Conservation (phyloP, 176 grass and related monocot species). For the Zea luxurians region DNA sequence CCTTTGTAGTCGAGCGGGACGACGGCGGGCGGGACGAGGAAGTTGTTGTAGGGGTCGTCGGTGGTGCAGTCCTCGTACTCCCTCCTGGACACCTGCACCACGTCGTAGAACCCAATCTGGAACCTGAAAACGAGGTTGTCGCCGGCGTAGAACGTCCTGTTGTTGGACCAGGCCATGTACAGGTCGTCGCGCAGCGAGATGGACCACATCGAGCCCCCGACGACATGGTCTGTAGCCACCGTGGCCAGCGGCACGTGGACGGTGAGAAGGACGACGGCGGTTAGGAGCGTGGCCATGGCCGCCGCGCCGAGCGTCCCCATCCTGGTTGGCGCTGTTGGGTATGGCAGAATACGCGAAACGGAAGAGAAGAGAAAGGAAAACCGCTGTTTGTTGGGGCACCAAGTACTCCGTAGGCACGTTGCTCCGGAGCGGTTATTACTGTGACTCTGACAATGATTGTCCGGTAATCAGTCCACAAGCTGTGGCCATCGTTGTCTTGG, state of each 20-base stretch:
- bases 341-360: background rate
- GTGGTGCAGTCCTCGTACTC: constrained; percentile 44
- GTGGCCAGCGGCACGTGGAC: background rate
- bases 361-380: background rate
- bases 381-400: background rate
- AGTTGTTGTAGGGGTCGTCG: constrained; percentile 26
- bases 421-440: background rate
- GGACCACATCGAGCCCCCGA: constrained; percentile 54
- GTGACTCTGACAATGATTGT: background rate
- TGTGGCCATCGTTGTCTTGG: background rate
- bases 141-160: constrained; percentile 39
- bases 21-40: constrained; percentile 25
- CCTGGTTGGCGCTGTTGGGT: too few relatives aligned
- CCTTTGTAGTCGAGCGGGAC: constrained; percentile 24
- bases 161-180: constrained; percentile 50
- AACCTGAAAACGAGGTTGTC: constrained; percentile 62
- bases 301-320: background rate
- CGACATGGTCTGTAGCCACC: constrained; percentile 29
- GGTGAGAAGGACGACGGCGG: background rate
- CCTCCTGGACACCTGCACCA: constrained; percentile 44
- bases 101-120: constrained; percentile 56
- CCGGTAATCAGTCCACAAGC: background rate
- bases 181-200: constrained; percentile 41
- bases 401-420: background rate
- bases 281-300: background rate